Conservation (phyloP, 495 filamentous ascomycete species). For the Aspergillus leporis region DNA sequence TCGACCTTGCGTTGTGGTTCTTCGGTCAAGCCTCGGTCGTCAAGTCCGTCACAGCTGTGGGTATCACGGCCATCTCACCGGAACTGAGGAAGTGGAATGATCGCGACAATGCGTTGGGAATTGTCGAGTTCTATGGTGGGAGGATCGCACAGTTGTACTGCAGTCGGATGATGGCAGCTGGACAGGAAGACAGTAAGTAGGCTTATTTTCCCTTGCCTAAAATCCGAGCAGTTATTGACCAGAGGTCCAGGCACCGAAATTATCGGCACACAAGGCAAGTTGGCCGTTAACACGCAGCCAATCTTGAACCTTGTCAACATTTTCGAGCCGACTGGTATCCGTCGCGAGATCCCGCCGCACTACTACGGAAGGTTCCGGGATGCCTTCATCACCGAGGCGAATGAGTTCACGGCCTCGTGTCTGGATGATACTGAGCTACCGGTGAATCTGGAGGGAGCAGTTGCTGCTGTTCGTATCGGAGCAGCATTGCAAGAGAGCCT, state of each 20-base stretch:
- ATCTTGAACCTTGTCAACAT: slow-evolving; percentile 49
- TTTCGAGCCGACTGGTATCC: slow-evolving; percentile 44
- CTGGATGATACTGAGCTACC: slow-evolving; percentile 52
- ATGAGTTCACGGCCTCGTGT: slow-evolving; percentile 54
- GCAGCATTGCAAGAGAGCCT: slow-evolving; percentile 53
- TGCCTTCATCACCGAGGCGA: slow-evolving; percentile 58
- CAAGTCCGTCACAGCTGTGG: slow-evolving; percentile 48
- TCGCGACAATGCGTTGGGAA: slow-evolving; percentile 57
- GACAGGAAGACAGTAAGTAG: slow-evolving; percentile 55
- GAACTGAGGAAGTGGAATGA: slow-evolving; percentile 52
- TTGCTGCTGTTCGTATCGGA: slow-evolving; percentile 52
- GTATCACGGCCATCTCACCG: slow-evolving; percentile 56
- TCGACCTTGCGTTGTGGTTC: slow-evolving; percentile 60
- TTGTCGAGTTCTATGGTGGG: slow-evolving; percentile 59
- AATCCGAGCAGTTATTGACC: too few species aligned
- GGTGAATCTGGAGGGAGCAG: slow-evolving; percentile 46
- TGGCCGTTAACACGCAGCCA: slow-evolving; percentile 55
- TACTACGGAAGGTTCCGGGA: slow-evolving; percentile 54
- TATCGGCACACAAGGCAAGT: slow-evolving; percentile 56
- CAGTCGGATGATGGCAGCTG: slow-evolving; percentile 60
- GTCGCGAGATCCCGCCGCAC: slow-evolving; percentile 51
- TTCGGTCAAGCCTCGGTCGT: slow-evolving; percentile 42
- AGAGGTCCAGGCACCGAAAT: slow-evolving; percentile 45
- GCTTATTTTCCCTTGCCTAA: too few species aligned
- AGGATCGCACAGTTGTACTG: slow-evolving; percentile 58